Conservation (phyloP, 768 basidiomycete species). For the Lentinula guzmanii region DNA sequence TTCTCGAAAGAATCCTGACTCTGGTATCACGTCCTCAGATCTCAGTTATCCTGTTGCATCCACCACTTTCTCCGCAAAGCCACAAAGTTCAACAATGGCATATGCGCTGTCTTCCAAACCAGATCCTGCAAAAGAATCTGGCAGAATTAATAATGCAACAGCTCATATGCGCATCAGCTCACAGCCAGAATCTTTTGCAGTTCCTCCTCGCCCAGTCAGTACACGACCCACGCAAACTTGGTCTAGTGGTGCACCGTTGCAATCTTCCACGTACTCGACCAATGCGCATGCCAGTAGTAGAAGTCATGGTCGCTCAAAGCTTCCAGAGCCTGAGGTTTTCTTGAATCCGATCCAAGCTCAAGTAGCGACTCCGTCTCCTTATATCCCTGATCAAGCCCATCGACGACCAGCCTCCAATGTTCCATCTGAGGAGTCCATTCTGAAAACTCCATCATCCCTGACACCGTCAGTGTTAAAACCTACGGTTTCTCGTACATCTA, state of each 20-base stretch:
- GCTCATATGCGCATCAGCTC: background rate
- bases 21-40: background rate
- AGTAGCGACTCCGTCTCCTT: background rate
- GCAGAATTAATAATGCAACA: background rate
- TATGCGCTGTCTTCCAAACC: background rate
- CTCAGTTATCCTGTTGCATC: background rate
- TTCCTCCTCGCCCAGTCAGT: background rate
- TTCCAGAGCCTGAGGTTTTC: background rate
- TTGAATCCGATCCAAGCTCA: background rate
- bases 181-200: background rate
- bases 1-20: background rate
- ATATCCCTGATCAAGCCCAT: background rate
- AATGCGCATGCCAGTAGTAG: background rate
- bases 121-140: background rate
- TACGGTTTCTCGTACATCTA: conserved; percentile 31
- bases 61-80: background rate
- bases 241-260: background rate
- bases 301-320: background rate
- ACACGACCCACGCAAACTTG: background rate
- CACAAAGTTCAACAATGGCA: background rate
- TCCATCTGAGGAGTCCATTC: conserved; percentile 45
- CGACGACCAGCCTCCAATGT: conserved; percentile 21
- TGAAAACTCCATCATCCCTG: conserved; percentile 63
- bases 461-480: conserved; percentile 42
- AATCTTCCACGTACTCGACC: background rate